Conservation (phyloP, 768 basidiomycete genomes). For the Amanita thiersii region DNA sequence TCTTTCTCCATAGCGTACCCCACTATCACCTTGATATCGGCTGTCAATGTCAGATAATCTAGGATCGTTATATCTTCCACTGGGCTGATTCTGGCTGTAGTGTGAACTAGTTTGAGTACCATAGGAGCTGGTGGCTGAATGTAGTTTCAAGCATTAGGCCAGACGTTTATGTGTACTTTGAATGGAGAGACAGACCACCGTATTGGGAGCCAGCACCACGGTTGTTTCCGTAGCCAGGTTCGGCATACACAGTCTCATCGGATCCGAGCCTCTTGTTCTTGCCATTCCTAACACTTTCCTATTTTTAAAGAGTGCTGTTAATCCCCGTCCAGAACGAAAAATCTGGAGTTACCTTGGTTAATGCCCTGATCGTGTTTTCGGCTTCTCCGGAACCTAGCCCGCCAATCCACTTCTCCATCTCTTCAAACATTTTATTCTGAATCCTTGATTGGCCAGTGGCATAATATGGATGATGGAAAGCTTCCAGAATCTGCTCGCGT, state of each 20-base stretch:
- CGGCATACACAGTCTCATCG: conserved; percentile 35
- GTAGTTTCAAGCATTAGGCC: no score
- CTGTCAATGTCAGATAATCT: no score
- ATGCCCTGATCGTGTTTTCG: conserved; percentile 32
- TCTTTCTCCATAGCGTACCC: no score
- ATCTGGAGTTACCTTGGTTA: conserved; percentile 44
- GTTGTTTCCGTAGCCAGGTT: conserved; percentile 32
- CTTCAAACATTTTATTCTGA: conserved; percentile 53
- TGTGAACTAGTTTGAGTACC: no score
- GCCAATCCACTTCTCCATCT: conserved; percentile 45
- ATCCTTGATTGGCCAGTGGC: conserved; percentile 42
- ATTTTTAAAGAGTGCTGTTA: not conserved
- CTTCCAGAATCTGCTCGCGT: conserved; percentile 40
- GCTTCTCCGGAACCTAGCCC: conserved; percentile 38
- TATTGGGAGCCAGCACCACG: conserved; percentile 26
- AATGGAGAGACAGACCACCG: no score
- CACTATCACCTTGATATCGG: no score
- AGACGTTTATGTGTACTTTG: no score
- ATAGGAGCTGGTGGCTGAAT: no score
- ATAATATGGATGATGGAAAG: conserved; percentile 68
- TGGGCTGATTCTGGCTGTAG: no score
- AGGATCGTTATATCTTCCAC: no score
- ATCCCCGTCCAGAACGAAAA: not conserved
- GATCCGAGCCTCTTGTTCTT: conserved; percentile 51
- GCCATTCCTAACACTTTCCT: conserved; percentile 48